These are phyloP conservation scores for Chytriomyces sp. DNA, from an alignment of 192 early-diverging fungal species.

Conservation along the genomic window DNA sequence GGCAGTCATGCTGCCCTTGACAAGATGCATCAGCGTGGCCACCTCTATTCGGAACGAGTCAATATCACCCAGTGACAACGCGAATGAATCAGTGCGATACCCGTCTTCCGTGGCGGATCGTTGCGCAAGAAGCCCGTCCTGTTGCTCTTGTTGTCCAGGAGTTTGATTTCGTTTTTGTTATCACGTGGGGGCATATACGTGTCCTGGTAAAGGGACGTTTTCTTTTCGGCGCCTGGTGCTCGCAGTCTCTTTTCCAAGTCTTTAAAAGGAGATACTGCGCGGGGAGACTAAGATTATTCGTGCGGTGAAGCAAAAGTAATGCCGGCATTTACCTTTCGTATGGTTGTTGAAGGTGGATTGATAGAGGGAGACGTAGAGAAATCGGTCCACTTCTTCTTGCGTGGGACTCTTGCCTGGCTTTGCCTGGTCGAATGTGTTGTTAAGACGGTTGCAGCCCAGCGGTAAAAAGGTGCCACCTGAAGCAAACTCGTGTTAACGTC, in stretches of 20 bases:
- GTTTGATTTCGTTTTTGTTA: slow-evolving; percentile 6
- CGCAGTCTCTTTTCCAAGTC: neutral
- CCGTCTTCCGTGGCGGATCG: neutral
- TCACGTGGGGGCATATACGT: slow-evolving; percentile 17
- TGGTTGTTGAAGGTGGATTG: slow-evolving; percentile 19
- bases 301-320: neutral
- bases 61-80: neutral
- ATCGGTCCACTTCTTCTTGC: slow-evolving; percentile 29
- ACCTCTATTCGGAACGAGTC: slow-evolving; percentile 9
- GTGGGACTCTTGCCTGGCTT: slow-evolving; percentile 5
- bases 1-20: neutral
- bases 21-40: slow-evolving; percentile 28
- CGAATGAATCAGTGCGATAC: neutral
- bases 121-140: slow-evolving; percentile 1
- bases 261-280: slow-evolving; percentile 6
- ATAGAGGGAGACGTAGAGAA: slow-evolving; percentile 34
- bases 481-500: slow-evolving; percentile 7
- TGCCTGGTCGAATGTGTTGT: neutral
- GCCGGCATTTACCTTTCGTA: neutral
- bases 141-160: slow-evolving; percentile 31
- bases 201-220: slow-evolving; percentile 29
- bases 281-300: neutral
- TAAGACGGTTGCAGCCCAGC: neutral
- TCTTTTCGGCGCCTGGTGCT: neutral
- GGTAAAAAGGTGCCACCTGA: neutral